Evolutionary conservation across 2,329 filamentous ascomycete species (phyloP), one percentile per base, ranked within the genome.

Genomic region (Aspergillus texensis): DNA sequence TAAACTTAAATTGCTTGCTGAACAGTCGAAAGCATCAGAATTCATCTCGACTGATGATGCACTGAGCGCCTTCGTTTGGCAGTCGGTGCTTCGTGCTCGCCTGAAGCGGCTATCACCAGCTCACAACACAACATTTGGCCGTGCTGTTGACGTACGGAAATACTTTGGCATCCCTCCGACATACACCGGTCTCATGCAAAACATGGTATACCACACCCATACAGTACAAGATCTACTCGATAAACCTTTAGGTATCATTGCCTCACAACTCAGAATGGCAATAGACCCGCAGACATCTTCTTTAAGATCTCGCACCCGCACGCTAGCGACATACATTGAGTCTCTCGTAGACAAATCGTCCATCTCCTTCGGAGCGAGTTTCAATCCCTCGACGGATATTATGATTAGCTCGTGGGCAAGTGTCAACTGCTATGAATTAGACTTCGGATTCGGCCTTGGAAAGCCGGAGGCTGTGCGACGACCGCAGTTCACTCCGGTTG

Each of bases 341-440:
- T 3, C 58, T 9, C 60, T 53, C 11, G 60, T 72, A 0, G 80
- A 83, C 59, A 82, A 80, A 62, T 72, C 63, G 0, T 63, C 48
- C 0, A 66, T 80, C 77, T 0, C 62, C 2, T 54, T 70, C 28
- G 64, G 64, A 11, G 66, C 68, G 2, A 71, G 67, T 4, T 59
- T 82, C 2, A 75, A 83, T 34, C 65, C 75, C 0, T 70, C 78
- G 0, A 71, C 69, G 0, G 83, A 86, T 45, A 72, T 87, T 3
- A 81, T 83, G 77, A 64, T 88, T 6, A 86, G 83, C 62, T 87
- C 84, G 0, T 88, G 85, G 85, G 79, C 80, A 0, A 83, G 83
- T 58, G 70, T 84, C 3, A 72, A 79, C 4, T 76, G 74, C 19
- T 83, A 82, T 65, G 72, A 78, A 0, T 72, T 82, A 6, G 82